phyloP scores from a whole-genome alignment of 2,329 filamentous ascomycete genomes.

The Amesomyces nigricolor region DNA sequence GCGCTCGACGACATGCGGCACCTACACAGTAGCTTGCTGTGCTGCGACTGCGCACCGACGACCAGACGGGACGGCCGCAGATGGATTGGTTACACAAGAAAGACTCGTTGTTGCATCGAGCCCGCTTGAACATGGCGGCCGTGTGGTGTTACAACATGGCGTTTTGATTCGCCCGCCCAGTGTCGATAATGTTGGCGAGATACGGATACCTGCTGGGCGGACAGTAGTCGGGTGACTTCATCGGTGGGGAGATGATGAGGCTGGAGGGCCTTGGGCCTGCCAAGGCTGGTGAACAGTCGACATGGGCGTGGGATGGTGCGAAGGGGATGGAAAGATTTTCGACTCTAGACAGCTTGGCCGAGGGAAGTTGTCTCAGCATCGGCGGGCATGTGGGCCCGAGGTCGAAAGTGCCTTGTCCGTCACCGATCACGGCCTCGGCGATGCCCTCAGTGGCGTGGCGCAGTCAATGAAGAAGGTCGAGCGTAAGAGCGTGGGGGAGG shows the following conservation, averaged over 20 bases:
- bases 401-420: neutral
- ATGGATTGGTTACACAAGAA: constrained; percentile 14
- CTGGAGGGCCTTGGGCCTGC: too few relatives aligned
- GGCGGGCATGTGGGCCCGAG: neutral
- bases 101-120: constrained; percentile 4
- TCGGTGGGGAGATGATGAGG: too few relatives aligned
- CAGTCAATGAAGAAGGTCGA: too few relatives aligned
- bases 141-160: constrained; percentile 6
- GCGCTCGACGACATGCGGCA: constrained; percentile 4
- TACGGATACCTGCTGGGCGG: neutral
- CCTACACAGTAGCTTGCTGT: neutral
- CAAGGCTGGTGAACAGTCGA: too few relatives aligned
- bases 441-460: too few relatives aligned
- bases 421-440: neutral
- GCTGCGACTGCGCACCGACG: neutral
- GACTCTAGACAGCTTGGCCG: too few relatives aligned
- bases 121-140: neutral
- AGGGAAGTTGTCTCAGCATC: neutral
- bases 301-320: too few relatives aligned
- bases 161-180: constrained; percentile 1
- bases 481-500: too few relatives aligned
- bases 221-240: too few relatives aligned
- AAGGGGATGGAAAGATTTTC: too few relatives aligned
- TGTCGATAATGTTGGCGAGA: neutral
- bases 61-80: constrained; percentile 7